Conservation (phyloP, 2,329 filamentous ascomycete species). For the Cladorrhinum sp. region DNA sequence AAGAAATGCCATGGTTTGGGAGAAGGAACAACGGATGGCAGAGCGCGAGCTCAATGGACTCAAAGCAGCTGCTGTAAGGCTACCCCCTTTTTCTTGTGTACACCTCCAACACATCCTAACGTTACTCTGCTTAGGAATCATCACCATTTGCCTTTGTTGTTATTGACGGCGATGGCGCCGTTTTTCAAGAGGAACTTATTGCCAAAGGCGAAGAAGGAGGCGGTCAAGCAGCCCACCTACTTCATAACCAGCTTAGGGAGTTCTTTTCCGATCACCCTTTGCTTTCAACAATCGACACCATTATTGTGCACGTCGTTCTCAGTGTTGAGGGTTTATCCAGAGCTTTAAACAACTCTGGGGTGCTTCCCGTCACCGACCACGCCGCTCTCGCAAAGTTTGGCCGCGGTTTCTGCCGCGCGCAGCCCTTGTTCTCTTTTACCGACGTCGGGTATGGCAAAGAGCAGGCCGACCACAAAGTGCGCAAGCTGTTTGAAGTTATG, state of each 20-base stretch:
- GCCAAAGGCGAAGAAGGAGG: constrained; percentile 34
- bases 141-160: constrained; percentile 34
- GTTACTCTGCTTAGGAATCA: constrained; percentile 28
- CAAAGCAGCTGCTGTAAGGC: constrained; percentile 19
- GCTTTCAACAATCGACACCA: constrained; percentile 28
- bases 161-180: constrained; percentile 37
- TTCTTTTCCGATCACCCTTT: constrained; percentile 28
- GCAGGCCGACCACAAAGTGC: constrained; percentile 35
- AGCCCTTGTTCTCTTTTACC: constrained; percentile 35
- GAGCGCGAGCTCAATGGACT: constrained; percentile 22
- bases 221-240: constrained; percentile 31
- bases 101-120: neutral
- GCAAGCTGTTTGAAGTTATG: constrained; percentile 36
- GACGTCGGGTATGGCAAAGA: constrained; percentile 37
- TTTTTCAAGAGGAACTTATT: constrained; percentile 35
- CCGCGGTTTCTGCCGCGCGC: constrained; percentile 34
- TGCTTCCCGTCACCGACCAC: constrained; percentile 26
- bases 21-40: constrained; percentile 20
- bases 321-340: constrained; percentile 34
- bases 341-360: constrained; percentile 29
- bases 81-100: neutral
- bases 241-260: constrained; percentile 21
- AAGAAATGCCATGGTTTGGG: constrained; percentile 23
- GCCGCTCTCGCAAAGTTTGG: constrained; percentile 32
- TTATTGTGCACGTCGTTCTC: constrained; percentile 35